Base-by-base conservation (phyloP, 31 red algal genomes). In the Bonnemaisonia californica region DNA sequence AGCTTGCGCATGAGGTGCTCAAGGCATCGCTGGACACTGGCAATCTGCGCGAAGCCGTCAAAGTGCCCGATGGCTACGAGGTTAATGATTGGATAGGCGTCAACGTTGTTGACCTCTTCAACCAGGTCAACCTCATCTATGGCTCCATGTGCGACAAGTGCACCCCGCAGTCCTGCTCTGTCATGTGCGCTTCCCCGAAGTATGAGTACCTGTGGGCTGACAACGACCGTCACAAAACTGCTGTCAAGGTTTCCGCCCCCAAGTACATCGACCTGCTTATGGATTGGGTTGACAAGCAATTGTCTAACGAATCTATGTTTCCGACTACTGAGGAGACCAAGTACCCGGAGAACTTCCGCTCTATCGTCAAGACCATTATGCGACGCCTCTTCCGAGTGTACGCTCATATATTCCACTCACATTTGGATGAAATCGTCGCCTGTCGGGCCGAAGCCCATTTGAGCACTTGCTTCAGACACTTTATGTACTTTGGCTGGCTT, bases 191-290 rank as follows among this genome's bases (percentile, higher is more conserved):
- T 27, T 94, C 93, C 23, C 87, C 93, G 0, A 91, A 91, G 68
- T 99, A 95, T 48, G 97, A 99, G 80, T 99, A 95, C 68, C 79
- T 96, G 16, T 99, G 97, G 97, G 86, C 93, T 30, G 90, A 95
- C 74, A 83, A 74, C 41, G 92, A 93, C 39, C 80, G 92, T 30
- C 78, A 90, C 71, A 93, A 95, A 38, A 90, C 62, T 18, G 71
- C 92, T 32, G 82, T 89, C 47, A 86, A 91, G 51, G 83, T 99
- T 31, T 87, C 84, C 11, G 97, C 97, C 1, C 93, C 97, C n/a
- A 89, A 90, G 36, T 99, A 99, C 55, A 93, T 99, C 58, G 83
- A 88, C 33, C 66, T 92, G 40, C 83, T 99, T 54, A 90, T 99
- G 89, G 92, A 95, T 33, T 95, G 93, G 91, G 87, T 92, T 26